Conservation (phyloP, 2,329 filamentous ascomycete species). For the Fusarium haematococcum region DNA sequence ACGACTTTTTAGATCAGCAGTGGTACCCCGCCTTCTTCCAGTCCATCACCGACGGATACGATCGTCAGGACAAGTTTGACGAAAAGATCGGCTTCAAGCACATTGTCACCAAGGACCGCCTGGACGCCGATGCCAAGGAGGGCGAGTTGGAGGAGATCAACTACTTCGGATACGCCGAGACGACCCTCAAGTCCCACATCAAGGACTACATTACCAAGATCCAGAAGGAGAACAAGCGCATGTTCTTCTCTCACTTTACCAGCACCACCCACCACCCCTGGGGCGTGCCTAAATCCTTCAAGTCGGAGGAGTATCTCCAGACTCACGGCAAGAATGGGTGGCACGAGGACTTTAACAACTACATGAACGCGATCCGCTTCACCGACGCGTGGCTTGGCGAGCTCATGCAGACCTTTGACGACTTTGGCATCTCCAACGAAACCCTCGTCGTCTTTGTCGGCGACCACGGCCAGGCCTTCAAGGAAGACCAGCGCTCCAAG, state of each 20-base stretch:
- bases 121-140: slow-evolving; percentile 35
- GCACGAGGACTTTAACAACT: slow-evolving; percentile 48
- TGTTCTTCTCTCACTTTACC: slow-evolving; percentile 53
- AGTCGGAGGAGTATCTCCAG: slow-evolving; percentile 31
- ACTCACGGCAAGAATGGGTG: slow-evolving; percentile 41
- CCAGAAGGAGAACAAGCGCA: slow-evolving; percentile 46
- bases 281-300: slow-evolving; percentile 33
- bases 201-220: slow-evolving; percentile 46
- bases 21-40: slow-evolving; percentile 52
- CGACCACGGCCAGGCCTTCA: slow-evolving; percentile 51
- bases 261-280: slow-evolving; percentile 53
- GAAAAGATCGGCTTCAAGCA: slow-evolving; percentile 48
- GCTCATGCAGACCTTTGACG: slow-evolving; percentile 47
- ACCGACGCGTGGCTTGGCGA: slow-evolving; percentile 50
- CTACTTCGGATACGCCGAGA: slow-evolving; percentile 53
- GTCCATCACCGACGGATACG: slow-evolving; percentile 51
- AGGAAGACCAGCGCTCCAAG: slow-evolving; percentile 46
- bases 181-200: slow-evolving; percentile 46
- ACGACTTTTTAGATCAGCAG: slow-evolving; percentile 44
- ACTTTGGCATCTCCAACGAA: slow-evolving; percentile 49
- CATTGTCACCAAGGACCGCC: slow-evolving; percentile 44
- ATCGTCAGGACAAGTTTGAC: slow-evolving; percentile 50
- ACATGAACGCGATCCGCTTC: slow-evolving; percentile 50
- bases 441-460: slow-evolving; percentile 50
- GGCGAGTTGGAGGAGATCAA: slow-evolving; percentile 41